Percentiles rank a stretch among this genome's conserved stretches.
Conservation (phyloP, 441 rosid species). For the Raphanus hybrid region DNA sequence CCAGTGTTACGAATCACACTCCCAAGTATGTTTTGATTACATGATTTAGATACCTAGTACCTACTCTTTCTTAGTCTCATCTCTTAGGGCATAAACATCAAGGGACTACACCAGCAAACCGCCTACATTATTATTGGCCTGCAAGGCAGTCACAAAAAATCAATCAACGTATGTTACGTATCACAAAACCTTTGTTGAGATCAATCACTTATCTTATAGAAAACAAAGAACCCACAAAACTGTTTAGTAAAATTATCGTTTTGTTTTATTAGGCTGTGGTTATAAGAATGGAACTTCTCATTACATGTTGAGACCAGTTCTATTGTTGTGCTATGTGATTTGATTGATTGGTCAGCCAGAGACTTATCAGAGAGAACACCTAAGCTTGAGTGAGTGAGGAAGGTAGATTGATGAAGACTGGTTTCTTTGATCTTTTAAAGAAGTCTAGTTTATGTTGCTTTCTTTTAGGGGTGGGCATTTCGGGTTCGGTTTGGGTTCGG, state of each 20-base stretch:
- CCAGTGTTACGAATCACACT: slow-evolving; percentile 13
- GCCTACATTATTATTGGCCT: slow-evolving; percentile 57
- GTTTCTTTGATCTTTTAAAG: slow-evolving; percentile 12
- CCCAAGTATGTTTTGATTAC: neutral
- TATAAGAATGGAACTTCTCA: slow-evolving; percentile 86
- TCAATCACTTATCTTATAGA: neutral
- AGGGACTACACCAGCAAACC: slow-evolving; percentile 31
- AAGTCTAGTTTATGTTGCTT: neutral
- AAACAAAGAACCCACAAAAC: neutral
- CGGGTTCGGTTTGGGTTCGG: too few species aligned
- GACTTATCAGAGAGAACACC: slow-evolving; percentile 19
- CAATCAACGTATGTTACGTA: neutral
- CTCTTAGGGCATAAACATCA: slow-evolving; percentile 40
- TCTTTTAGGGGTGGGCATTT: too few species aligned
- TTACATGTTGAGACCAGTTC: slow-evolving; percentile 44
- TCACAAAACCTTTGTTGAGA: slow-evolving; percentile 1
- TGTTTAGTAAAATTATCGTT: neutral
- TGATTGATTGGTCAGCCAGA: slow-evolving; percentile 15
- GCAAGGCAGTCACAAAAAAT: slow-evolving; percentile 5
- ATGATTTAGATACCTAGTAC: neutral
- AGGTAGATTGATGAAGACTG: slow-evolving; percentile 35
- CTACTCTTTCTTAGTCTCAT: slow-evolving; percentile 32
- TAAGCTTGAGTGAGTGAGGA: neutral
- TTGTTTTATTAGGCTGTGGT: slow-evolving; percentile 6
- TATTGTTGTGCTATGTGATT: slow-evolving; percentile 58